Evolutionary conservation across 805 yeast genomes (phyloP).

Genomic region (Ogataea pini): DNA sequence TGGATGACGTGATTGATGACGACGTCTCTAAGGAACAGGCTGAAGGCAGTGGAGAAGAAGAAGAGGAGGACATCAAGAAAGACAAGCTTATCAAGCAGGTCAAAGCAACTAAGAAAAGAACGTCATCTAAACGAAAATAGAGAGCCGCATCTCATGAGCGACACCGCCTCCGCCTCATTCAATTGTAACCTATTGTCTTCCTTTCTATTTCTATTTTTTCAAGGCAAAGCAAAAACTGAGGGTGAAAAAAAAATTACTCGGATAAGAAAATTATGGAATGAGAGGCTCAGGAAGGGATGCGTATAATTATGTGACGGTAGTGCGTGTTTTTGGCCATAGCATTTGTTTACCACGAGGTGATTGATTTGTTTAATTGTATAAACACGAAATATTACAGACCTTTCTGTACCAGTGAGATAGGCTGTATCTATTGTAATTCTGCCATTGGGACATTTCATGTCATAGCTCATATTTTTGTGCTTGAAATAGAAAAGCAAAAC

Average conservation of each 20-base stretch:
- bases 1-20: constrained; percentile 71
- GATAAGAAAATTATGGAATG: constrained; percentile 9
- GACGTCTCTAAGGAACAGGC: constrained; percentile 45
- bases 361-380: background rate
- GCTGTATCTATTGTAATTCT: background rate
- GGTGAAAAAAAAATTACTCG: background rate
- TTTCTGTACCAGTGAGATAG: background rate
- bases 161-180: constrained; percentile 4
- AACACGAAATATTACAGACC: background rate
- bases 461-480: background rate
- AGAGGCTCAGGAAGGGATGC: constrained; percentile 9
- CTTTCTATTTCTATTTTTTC: constrained; percentile 1
- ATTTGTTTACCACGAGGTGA: background rate
- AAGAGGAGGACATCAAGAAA: constrained; percentile 59
- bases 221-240: constrained; percentile 1
- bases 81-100: constrained; percentile 64
- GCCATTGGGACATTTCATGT: background rate
- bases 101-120: constrained; percentile 28
- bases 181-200: background rate
- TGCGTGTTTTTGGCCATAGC: background rate
- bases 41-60: constrained; percentile 46
- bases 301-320: background rate
- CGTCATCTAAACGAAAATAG: constrained; percentile 14
- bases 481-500: background rate
- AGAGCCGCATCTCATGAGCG: background rate